Conservation (phyloP, 257 asterid species). For the Cinchona pubescens region DNA sequence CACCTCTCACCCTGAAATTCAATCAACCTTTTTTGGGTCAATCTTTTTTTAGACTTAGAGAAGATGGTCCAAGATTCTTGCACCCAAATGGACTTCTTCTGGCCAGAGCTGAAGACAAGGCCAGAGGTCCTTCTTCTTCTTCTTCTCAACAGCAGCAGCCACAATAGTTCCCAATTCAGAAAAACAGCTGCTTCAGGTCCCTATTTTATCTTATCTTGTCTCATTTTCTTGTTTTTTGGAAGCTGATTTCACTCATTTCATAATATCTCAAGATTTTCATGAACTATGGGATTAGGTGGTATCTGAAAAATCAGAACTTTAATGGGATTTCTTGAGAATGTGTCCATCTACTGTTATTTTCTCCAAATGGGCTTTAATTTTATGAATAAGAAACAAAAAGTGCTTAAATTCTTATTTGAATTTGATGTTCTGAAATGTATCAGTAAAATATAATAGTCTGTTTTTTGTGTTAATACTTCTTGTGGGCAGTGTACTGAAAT, state of each 20-base stretch:
- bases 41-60: slow-evolving; percentile 28
- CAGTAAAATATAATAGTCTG: neutral
- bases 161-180: slow-evolving; percentile 21
- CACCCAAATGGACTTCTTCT: slow-evolving; percentile 51
- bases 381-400: neutral
- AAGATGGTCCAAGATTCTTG: slow-evolving; percentile 31
- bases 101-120: slow-evolving; percentile 69
- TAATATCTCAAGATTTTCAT: neutral
- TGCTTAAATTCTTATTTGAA: neutral
- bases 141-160: slow-evolving; percentile 35
- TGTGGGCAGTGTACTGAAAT: neutral
- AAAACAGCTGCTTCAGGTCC: slow-evolving; percentile 47
- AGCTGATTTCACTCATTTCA: neutral
- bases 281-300: neutral
- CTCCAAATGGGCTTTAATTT: neutral
- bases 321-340: neutral
- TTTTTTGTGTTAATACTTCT: neutral
- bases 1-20: slow-evolving; percentile 23
- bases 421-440: too few relatives aligned
- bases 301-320: neutral
- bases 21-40: slow-evolving; percentile 27
- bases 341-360: neutral
- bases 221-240: neutral
- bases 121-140: slow-evolving; percentile 43
- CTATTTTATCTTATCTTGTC: slow-evolving; percentile 1